phyloP scores from a whole-genome alignment of 768 basidiomycete genomes.

The Strobilomyces dryophilus region DNA sequence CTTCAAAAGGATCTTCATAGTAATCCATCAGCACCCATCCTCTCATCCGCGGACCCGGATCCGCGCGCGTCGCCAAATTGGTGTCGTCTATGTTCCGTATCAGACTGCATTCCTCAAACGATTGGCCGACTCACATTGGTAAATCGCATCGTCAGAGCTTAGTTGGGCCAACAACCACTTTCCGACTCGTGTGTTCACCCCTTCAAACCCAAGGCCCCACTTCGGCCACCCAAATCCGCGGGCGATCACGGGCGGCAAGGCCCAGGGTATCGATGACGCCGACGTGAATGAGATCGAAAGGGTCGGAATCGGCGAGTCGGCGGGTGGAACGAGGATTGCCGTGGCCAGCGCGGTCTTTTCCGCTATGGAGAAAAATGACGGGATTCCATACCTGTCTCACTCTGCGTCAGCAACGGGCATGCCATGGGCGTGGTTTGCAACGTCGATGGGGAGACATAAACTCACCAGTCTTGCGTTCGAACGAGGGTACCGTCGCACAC shows the following conservation, averaged over 20 bases:
- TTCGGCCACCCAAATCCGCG: slow-evolving; percentile 82
- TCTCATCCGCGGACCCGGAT: slow-evolving; percentile 43
- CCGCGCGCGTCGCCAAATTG: background rate
- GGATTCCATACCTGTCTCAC: slow-evolving; percentile 66
- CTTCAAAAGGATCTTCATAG: slow-evolving; percentile 52
- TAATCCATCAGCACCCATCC: slow-evolving; percentile 81
- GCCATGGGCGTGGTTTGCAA: background rate
- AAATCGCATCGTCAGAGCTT: background rate
- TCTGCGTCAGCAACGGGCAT: slow-evolving; percentile 5
- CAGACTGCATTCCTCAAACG: background rate
- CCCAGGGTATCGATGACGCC: slow-evolving; percentile 76
- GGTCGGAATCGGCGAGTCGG: slow-evolving; percentile 35
- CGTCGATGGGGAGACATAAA: slow-evolving; percentile 1
- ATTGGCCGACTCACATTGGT: background rate
- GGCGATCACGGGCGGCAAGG: slow-evolving; percentile 72
- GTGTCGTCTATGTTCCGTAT: background rate
- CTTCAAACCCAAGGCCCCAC: slow-evolving; percentile 75
- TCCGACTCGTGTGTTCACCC: slow-evolving; percentile 74
- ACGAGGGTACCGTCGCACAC: slow-evolving; percentile 65
- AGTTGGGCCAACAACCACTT: slow-evolving; percentile 65
- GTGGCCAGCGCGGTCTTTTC: slow-evolving; percentile 70
- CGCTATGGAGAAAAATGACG: slow-evolving; percentile 75
- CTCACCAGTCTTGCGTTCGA: slow-evolving; percentile 82
- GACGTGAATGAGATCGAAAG: slow-evolving; percentile 80
- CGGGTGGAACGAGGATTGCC: slow-evolving; percentile 44